These are phyloP conservation scores for Areca catechu DNA, from an alignment of 176 grass and related monocot genomes.

Conservation along the genomic window DNA sequence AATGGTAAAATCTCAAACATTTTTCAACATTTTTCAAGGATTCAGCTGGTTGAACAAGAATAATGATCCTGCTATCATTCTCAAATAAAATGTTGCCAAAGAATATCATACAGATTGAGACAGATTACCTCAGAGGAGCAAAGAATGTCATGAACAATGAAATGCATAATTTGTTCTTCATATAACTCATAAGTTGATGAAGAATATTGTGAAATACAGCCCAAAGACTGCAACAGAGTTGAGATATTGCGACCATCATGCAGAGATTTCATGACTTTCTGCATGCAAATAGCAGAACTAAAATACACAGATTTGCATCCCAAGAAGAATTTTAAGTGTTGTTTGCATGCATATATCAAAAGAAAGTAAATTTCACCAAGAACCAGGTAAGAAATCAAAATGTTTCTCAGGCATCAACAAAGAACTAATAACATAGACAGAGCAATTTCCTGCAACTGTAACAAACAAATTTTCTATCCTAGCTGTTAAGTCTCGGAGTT, in stretches of 20 bases:
- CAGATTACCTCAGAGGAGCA: conserved; percentile 44
- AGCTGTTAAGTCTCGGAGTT: too few relatives aligned
- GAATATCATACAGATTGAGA: conserved; percentile 10
- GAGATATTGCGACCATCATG: conserved; percentile 43
- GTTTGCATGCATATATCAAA: too few relatives aligned
- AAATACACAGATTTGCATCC: not conserved
- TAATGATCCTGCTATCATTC: not conserved
- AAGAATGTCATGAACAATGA: conserved; percentile 53
- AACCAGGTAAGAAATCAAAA: too few relatives aligned
- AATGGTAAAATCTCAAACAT: not conserved
- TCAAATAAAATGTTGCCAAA: not conserved
- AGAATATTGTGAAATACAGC: conserved; percentile 66
- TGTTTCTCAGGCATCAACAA: too few relatives aligned
- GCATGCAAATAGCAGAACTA: conserved; percentile 11
- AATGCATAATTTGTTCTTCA: conserved; percentile 38
- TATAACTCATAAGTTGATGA: conserved; percentile 50
- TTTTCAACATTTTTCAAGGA: not conserved
- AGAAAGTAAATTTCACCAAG: too few relatives aligned
- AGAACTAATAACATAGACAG: too few relatives aligned
- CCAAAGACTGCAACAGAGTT: conserved; percentile 67
- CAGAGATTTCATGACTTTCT: conserved; percentile 68
- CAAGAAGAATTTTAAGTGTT: too few relatives aligned
- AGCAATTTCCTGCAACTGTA: too few relatives aligned
- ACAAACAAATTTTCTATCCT: too few relatives aligned
- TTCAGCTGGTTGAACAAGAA: not conserved